Base-by-base conservation (phyloP, 257 asterid species). In the Capsicum pubescens region DNA sequence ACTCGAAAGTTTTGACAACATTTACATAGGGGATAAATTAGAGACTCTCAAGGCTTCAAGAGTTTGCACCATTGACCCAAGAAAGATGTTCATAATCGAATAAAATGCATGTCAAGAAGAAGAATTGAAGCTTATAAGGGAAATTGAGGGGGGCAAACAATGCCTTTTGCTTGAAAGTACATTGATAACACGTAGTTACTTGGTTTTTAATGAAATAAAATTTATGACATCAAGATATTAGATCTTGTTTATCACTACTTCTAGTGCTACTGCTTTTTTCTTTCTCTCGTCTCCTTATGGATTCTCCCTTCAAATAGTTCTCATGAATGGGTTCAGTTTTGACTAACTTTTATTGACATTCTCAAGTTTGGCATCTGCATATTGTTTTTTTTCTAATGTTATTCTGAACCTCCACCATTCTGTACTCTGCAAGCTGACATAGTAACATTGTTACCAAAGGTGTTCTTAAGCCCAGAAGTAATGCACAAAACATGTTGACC, bases 321-420 rank as follows among this genome's bases (percentile, higher is more conserved):
- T 60, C 67, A 60, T 60, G 67, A 60, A 60, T 19, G 67, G 67
- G 67, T 60, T n/a, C 36, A 60, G 67, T 60, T 60, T 60, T 21
- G 35, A 60, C 35, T 8, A 4, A 60, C 67, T 60, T 60, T 10
- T n/a, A n/a, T 60, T 8, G 67, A n/a, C 67, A 60, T 60, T n/a
- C 67, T n/a, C 19, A 60, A 19, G 35, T n/a, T n/a, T 19, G 67
- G 67, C 67, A 59, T 59, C 66, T 60, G 36, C 36, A n/a, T 60
- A 60, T 60, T 5, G 0, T 60, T 60, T 60, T 35, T 19, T 21
- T n/a, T 26, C 1, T 26, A 26, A 60, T n/a, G 19, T 60, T 60
- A 19, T 60, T 60, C 32, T 60, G 19, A n/a, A 60, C 67, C 19
- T 61, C 36, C 68, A 9, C 68, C 68, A 61, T 61, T 8, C 36